Evolutionary conservation across 495 filamentous ascomycete species (phyloP).

Genomic region (Aspergillus sclerotiicarbonarius): DNA sequence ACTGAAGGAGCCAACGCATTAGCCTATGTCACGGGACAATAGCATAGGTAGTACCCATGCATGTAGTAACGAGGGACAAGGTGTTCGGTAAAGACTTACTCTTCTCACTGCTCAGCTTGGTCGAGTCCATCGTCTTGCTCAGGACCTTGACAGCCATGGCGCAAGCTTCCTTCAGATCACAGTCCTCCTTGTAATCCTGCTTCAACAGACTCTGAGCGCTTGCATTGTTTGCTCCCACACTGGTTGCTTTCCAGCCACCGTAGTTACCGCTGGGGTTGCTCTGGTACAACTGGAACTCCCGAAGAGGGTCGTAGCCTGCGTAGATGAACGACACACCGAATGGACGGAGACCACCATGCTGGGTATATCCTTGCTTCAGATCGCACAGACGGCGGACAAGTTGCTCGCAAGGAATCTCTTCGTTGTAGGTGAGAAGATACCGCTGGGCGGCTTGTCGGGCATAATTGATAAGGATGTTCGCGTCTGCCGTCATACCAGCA

Average conservation of each 20-base stretch:
- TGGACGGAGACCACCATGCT: conserved; percentile 94
- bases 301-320: conserved; percentile 90
- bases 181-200: conserved; percentile 99
- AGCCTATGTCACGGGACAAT: conserved; percentile 19
- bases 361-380: conserved; percentile 98
- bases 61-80: not conserved
- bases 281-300: conserved; percentile 98
- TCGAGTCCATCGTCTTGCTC: conserved; percentile 99
- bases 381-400: conserved; percentile 96
- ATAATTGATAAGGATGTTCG: conserved; percentile 99
- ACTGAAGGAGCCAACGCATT: conserved; percentile 54
- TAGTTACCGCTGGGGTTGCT: conserved; percentile 99
- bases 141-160: conserved; percentile 97
- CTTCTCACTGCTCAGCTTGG: conserved; percentile 97
- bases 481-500: conserved; percentile 98
- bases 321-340: conserved; percentile 99
- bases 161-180: conserved; percentile 92
- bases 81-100: conserved; percentile 54
- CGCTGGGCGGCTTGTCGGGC: conserved; percentile 93
- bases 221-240: conserved; percentile 95
- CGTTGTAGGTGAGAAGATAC: conserved; percentile 98
- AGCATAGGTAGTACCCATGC: not conserved
- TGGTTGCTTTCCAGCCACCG: conserved; percentile 98
- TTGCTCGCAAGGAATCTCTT: conserved; percentile 99
- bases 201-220: conserved; percentile 96